These are phyloP conservation scores for Scleromitrula shiraiana DNA, from an alignment of 2,329 filamentous ascomycete genomes.

Conservation along the genomic window DNA sequence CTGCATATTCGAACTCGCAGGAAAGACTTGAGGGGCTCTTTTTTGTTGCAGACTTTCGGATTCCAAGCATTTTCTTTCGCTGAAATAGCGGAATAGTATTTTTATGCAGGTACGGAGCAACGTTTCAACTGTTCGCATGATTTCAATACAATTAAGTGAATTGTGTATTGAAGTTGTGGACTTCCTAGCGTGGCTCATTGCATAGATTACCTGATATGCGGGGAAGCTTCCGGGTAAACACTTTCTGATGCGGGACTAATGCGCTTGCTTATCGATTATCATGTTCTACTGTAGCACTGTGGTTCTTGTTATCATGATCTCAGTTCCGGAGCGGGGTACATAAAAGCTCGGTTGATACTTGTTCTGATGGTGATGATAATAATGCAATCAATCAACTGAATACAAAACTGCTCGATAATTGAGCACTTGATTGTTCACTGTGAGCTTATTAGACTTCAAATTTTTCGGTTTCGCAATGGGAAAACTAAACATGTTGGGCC, in stretches of 20 bases:
- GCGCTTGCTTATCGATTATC: not conserved
- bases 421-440: not conserved
- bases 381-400: no score
- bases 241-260: not conserved
- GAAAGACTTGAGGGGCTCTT: not conserved
- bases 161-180: not conserved
- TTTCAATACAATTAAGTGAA: not conserved
- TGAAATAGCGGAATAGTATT: not conserved
- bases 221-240: constrained; percentile 5
- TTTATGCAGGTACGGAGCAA: constrained; percentile 6
- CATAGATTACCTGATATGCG: not conserved
- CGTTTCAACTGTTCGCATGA: constrained; percentile 3
- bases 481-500: not conserved
- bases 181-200: not conserved
- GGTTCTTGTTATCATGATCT: not conserved
- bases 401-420: not conserved
- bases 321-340: not conserved
- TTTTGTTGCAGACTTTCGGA: not conserved
- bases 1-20: no score
- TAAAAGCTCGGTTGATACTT: not conserved
- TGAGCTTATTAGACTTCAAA: no score
- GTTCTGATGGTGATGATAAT: no score
- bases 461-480: not conserved
- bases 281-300: not conserved
- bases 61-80: not conserved